Evolutionary conservation across 1,284 basidiomycete genomes (phyloP), one percentile per base, ranked within the genome.

Genomic region (Fistulina hepatica): DNA sequence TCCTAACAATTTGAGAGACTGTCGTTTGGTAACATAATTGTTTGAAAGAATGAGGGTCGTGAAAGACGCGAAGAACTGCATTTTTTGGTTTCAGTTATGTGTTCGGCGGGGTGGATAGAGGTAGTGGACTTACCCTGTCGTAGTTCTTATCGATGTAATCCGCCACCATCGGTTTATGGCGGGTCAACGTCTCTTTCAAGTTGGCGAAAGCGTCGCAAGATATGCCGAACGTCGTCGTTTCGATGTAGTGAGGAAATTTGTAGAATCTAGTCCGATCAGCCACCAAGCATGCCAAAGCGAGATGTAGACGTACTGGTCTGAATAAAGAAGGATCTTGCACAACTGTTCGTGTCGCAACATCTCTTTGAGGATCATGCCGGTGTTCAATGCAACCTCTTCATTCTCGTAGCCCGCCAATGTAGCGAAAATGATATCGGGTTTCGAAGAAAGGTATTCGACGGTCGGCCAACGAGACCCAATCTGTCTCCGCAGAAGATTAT

Each of bases 1-100:
- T 49, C 95, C 94, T 2, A 99, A 76, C 2, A 98, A 75, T 62
- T 99, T 99, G 53, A 99, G 77, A 1, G 93, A 97, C 58, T 99
- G 94, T 2, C 95, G 85, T 61, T 97, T 97, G n/a, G 95, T 98
- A 42, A 99, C 95, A 56, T 98, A 98, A 68, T 98, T 98, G 51
- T 71, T 75, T 15, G 92, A 97, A 33, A 89, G 71, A 48, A 98
- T 84, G 44, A 99, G 79, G 12, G 81, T 81, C 19, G 88, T 89
- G 65, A 94, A 97, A 46, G 91, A 91, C 27, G 76, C 72, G 67
- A 99, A 98, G 71, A 98, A 98, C 82, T 92, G 55, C 13, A 33
- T 9, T n/a, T 13, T 28, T 17, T 42, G 39, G 39, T 36, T 27
- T 12, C 16, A 44, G 30, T 44, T 6, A 31, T 10, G 28, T 27